Conservation (phyloP, 2,329 filamentous ascomycete genomes). For the Phaeosphaeriaceae sp. region DNA sequence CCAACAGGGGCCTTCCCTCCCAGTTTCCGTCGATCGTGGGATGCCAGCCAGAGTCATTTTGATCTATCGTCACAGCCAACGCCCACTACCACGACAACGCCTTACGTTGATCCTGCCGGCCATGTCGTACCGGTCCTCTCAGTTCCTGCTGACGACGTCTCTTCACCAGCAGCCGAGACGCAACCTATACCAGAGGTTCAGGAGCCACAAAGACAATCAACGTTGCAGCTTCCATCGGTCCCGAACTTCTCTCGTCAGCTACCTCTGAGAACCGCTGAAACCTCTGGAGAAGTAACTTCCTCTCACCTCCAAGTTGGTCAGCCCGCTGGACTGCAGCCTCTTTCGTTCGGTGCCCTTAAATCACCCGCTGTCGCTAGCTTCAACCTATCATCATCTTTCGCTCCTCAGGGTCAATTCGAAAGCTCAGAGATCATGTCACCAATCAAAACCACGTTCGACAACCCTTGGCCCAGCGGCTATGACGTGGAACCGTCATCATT, state of each 20-base stretch:
- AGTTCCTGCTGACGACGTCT: conserved; percentile 34
- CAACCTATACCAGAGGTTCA: conserved; percentile 12
- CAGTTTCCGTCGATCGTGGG: conserved; percentile 51
- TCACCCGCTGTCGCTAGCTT: conserved; percentile 41
- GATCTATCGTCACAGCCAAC: conserved; percentile 40
- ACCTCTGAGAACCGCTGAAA: conserved; percentile 31
- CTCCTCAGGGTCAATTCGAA: conserved; percentile 17
- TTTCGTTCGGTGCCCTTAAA: conserved; percentile 31
- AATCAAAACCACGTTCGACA: conserved; percentile 38
- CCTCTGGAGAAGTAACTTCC: conserved; percentile 17
- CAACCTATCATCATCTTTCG: conserved; percentile 30
- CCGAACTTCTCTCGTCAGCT: conserved; percentile 51
- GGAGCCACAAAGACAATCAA: conserved; percentile 18
- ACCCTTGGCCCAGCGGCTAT: conserved; percentile 38
- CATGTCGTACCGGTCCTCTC: conserved; percentile 47
- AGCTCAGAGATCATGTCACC: conserved; percentile 36
- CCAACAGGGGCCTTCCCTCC: conserved; percentile 46
- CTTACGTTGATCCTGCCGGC: conserved; percentile 48
- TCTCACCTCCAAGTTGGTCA: conserved; percentile 19
- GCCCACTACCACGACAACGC: conserved; percentile 30
- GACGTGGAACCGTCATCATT: conserved; percentile 23
- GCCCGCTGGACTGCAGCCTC: conserved; percentile 24
- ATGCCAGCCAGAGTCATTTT: conserved; percentile 44
- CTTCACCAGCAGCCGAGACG: conserved; percentile 10
- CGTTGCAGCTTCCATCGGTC: conserved; percentile 24